phyloP scores from a whole-genome alignment of 2,329 filamentous ascomycete genomes.

The Pyricularia sp. region DNA sequence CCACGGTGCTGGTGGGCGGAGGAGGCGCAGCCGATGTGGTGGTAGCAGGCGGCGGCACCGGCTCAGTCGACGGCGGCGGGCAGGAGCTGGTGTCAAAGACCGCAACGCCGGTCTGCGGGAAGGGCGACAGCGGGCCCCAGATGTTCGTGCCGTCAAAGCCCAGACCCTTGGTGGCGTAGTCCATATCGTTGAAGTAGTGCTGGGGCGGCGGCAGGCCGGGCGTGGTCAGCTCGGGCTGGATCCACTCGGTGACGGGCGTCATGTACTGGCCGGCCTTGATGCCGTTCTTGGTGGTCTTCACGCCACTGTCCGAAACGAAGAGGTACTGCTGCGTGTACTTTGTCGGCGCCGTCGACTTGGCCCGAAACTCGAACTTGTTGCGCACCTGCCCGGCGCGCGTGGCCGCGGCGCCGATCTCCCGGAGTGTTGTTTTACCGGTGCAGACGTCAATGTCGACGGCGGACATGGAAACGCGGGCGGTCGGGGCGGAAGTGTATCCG shows the following conservation, averaged over 20 bases:
- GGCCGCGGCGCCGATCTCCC: not conserved
- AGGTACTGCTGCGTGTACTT: conserved; percentile 1
- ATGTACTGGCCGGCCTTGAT: conserved; percentile 4
- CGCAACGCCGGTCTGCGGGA: conserved; percentile 1
- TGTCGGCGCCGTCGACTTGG: not conserved
- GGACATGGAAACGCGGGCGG: not conserved
- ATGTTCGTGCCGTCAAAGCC: conserved; percentile 3
- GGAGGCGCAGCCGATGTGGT: not conserved
- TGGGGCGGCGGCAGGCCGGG: not conserved
- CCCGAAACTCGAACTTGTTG: conserved; percentile 3
- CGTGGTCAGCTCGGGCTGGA: conserved; percentile 2
- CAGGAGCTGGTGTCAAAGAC: not conserved
- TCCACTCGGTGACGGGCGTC: conserved; percentile 2
- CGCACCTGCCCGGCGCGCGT: not conserved
- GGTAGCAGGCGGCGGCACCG: not conserved
- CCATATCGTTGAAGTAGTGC: not conserved
- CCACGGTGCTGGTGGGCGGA: not conserved
- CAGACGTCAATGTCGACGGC: conserved; percentile 2
- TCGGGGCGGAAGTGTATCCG: not conserved
- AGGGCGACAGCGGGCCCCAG: conserved; percentile 3
- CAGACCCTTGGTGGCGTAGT: not conserved
- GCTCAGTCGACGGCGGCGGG: not conserved
- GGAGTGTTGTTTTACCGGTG: not conserved
- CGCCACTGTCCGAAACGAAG: not conserved
- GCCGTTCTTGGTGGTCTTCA: not conserved